Base-by-base conservation (phyloP, 106 monocot species). In the Cymbidium sinense region DNA sequence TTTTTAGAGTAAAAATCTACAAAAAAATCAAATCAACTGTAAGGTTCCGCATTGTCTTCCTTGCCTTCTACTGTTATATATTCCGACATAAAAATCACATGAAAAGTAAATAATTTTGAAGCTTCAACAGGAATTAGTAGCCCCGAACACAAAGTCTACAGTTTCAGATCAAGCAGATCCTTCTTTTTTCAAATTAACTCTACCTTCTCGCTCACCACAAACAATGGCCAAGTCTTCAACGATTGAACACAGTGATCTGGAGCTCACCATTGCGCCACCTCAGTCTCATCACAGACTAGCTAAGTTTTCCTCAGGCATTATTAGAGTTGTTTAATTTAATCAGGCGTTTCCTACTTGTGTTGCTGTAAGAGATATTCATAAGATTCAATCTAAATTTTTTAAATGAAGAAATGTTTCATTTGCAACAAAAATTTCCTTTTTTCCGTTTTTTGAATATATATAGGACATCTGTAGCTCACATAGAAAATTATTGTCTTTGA, bases 241-340 rank as follows among this genome's bases (percentile, higher is more conserved):
- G n/a, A 31, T 21, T 5, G 80, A 54, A 2, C 50, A 31, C 64
- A 83, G 51, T 21, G 82, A 82, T 65, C 71, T 86, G n/a, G 82
- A 86, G 79, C 86, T 86, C 76, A 79, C 79, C 73, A 86, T 86
- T 33, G 86, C 82, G 5, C 86, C 86, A 2, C 86, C 86, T 23
- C 64, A 55, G 41, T 52, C 79, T n/a, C 77, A 73, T 34, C 18
- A 34, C 31, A 44, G 29, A 33, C 61, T 83, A 41, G 43, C 72
- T 34, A 83, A 74, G 31, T 44, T 82, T 20, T 67, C 77, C 25
- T 75, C 85, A 23, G 50, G 51, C 70, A 50, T 21, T 2, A 79
- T 70, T 78, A 41, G 79, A 28, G 79, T 79, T 54, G 41, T 61
- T 10, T 79, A 74, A 61, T 50, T 10, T 79, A 74, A 61, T 50